Evolutionary conservation across 257 asterid species (phyloP).

Genomic region (Ligustrum vulgare): DNA sequence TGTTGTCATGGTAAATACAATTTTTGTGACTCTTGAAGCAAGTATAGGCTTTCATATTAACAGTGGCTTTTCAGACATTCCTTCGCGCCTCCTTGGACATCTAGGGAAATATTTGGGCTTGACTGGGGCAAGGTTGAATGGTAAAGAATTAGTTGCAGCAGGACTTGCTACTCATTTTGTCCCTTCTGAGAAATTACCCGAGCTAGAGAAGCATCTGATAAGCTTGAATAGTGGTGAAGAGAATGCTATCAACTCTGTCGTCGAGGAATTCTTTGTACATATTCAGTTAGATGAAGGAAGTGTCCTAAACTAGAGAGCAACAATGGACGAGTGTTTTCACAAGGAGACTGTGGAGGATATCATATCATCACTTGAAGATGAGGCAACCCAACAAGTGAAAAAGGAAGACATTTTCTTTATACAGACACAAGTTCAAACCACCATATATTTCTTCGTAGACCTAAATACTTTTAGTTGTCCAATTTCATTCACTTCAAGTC

Average conservation of each 20-base stretch:
- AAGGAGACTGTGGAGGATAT: slow-evolving; percentile 85
- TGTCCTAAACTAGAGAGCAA: slow-evolving; percentile 58
- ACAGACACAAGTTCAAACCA: too few relatives aligned
- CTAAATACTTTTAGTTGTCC: too few relatives aligned
- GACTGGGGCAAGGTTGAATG: slow-evolving; percentile 84
- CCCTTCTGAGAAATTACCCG: slow-evolving; percentile 79
- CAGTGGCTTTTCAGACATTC: slow-evolving; percentile 86
- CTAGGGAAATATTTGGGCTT: slow-evolving; percentile 87
- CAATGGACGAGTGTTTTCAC: slow-evolving; percentile 72
- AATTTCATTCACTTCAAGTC: too few relatives aligned
- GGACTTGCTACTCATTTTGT: slow-evolving; percentile 93
- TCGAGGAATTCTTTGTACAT: slow-evolving; percentile 60
- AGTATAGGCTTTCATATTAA: slow-evolving; percentile 91
- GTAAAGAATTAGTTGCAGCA: slow-evolving; percentile 77
- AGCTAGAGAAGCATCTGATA: slow-evolving; percentile 61
- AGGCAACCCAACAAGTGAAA: too few relatives aligned
- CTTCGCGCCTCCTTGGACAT: slow-evolving; percentile 73
- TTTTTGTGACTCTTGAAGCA: slow-evolving; percentile 94
- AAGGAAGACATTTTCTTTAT: too few relatives aligned
- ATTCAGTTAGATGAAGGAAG: slow-evolving; percentile 77
- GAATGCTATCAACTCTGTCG: slow-evolving; percentile 58
- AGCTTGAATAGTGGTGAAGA: slow-evolving; percentile 65
- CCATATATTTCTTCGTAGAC: too few relatives aligned
- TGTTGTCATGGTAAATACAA: slow-evolving; percentile 87
- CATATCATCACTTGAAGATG: slow-evolving; percentile 44